Evolutionary conservation across 495 filamentous ascomycete species (phyloP).

Genomic region (Aspergillus hancockii): DNA sequence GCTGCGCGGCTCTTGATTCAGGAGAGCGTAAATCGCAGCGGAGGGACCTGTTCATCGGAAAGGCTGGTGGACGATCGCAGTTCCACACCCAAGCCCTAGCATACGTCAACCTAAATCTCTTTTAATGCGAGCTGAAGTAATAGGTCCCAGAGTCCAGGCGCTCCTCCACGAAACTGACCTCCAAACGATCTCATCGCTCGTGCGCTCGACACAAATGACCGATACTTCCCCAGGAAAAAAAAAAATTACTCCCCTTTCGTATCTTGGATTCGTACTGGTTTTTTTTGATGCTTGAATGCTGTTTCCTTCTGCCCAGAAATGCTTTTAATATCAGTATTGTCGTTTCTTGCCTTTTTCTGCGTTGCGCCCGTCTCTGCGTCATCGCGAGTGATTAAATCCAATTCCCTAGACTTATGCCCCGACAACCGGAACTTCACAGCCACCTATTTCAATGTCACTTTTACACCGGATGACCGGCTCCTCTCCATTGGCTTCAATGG

Average conservation of each 20-base stretch:
- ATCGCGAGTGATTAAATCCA: constrained; percentile 51
- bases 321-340: constrained; percentile 1
- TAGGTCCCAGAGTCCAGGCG: constrained; percentile 1
- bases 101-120: constrained; percentile 5
- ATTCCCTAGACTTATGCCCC: constrained; percentile 67
- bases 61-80: not conserved
- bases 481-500: constrained; percentile 69
- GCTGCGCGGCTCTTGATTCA: not conserved
- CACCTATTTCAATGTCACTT: constrained; percentile 68
- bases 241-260: not conserved
- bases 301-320: not conserved
- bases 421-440: constrained; percentile 65
- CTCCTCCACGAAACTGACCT: not conserved
- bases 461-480: constrained; percentile 64
- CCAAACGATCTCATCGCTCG: constrained; percentile 4
- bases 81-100: constrained; percentile 3
- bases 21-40: not conserved
- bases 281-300: not conserved
- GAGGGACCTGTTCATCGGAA: constrained; percentile 1
- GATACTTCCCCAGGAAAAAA: not conserved
- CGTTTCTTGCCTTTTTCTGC: not conserved
- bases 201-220: constrained; percentile 2
- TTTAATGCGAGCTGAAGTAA: not conserved
- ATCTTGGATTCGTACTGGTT: not conserved
- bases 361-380: not conserved